A percentile compares a stretch with the other conserved stretches of the same genome.
phyloP scores from a whole-genome alignment of 2,329 filamentous ascomycete genomes.

The Pseudocercospora fuligena region DNA sequence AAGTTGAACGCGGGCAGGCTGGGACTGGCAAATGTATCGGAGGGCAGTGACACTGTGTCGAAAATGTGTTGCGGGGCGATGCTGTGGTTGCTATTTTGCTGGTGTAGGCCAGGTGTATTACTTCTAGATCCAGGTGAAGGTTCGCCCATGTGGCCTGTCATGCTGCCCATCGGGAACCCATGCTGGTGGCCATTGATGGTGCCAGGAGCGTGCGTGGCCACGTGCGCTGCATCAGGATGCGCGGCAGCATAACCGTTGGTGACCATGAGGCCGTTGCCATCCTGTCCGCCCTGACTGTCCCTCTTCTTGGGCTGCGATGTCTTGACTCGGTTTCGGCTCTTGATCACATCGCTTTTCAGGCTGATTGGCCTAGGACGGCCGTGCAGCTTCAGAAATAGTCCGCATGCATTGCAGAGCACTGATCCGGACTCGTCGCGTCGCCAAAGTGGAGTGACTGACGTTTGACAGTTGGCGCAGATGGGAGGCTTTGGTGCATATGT shows the following conservation, averaged over 20 bases:
- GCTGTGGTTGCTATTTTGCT: constrained; percentile 60
- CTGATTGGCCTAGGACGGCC: constrained; percentile 91
- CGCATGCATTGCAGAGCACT: constrained; percentile 97
- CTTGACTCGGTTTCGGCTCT: constrained; percentile 97
- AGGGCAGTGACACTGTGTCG: constrained; percentile 69
- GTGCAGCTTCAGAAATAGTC: constrained; percentile 95
- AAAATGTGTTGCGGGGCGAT: constrained; percentile 79
- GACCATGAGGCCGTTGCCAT: constrained; percentile 17
- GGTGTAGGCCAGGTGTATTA: constrained; percentile 74
- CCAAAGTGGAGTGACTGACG: constrained; percentile 95
- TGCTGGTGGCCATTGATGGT: constrained; percentile 19
- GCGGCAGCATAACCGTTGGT: constrained; percentile 28
- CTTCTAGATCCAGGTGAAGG: constrained; percentile 62
- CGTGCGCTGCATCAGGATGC: constrained; percentile 25
- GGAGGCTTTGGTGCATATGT: constrained; percentile 70
- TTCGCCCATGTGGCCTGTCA: constrained; percentile 19
- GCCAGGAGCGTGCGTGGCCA: constrained; percentile 37
- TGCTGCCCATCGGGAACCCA: constrained; percentile 27
- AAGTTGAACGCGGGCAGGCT: constrained; percentile 50
- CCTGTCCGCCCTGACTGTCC: constrained; percentile 33
- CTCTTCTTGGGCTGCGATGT: constrained; percentile 76
- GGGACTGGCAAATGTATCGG: constrained; percentile 68
- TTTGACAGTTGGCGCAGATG: constrained; percentile 94
- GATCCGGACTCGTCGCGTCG: constrained; percentile 93
- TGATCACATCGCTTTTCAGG: constrained; percentile 98